Percentiles rank a stretch among this genome's conserved stretches.
These are phyloP conservation scores for Durio zibethinus DNA, from an alignment of 345 rosid genomes.

Conservation along the genomic window DNA sequence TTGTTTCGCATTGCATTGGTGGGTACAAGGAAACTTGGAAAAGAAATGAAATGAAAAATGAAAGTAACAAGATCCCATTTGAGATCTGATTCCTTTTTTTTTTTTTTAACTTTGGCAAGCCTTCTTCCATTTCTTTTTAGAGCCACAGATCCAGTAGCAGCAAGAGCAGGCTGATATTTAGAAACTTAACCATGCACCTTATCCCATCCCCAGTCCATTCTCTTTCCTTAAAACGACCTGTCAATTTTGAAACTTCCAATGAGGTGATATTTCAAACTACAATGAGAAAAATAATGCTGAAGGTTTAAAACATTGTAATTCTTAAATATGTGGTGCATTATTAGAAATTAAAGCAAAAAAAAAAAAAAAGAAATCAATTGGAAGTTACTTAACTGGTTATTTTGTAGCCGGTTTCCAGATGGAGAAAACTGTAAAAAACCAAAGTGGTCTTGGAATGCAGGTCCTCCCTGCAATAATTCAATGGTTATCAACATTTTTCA, in stretches of 20 bases:
- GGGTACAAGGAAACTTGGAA: conserved; percentile 17
- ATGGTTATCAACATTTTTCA: conserved; percentile 12
- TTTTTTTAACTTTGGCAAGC: conserved; percentile 14
- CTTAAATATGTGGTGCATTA: background rate
- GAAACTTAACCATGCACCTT: background rate
- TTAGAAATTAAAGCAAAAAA: background rate
- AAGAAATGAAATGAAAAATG: conserved; percentile 1
- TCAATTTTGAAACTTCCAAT: conserved; percentile 11
- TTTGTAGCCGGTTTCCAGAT: conserved; percentile 44
- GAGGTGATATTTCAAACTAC: background rate
- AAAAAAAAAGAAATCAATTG: background rate
- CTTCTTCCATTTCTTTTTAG: conserved; percentile 13
- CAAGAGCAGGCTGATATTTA: background rate
- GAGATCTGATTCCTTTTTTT: conserved; percentile 25
- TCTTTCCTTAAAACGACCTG: conserved; percentile 46
- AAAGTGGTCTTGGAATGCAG: conserved; percentile 42
- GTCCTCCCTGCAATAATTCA: conserved; percentile 42
- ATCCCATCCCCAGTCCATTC: conserved; percentile 15
- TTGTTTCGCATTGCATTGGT: conserved; percentile 42
- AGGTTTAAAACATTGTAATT: background rate
- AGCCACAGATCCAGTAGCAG: background rate
- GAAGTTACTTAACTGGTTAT: conserved; percentile 45
- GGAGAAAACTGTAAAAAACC: conserved; percentile 37
- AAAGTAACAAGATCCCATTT: conserved; percentile 20
- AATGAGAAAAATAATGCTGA: background rate